Evolutionary conservation across 352 stramenopile species (phyloP), one percentile per base, ranked within the genome.

Genomic region (Phytophthora macrochlamydospora): DNA sequence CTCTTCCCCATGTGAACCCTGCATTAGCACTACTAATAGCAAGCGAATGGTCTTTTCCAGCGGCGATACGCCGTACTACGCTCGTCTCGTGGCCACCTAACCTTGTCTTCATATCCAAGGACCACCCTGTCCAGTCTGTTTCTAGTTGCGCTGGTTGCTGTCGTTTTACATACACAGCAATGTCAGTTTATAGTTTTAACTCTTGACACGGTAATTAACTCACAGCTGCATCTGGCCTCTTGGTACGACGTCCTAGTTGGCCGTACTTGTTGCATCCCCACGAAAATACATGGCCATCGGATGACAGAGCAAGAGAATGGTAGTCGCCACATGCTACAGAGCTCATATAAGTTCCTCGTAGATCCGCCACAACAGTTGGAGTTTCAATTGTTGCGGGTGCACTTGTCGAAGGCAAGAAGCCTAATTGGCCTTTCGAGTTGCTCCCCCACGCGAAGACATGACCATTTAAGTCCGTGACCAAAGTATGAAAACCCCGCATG

Each of bases 371-470:
- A 29, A 80, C 58, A 1, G 69, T 77, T 11, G 83, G 81, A 5
- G 50, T 68, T 13, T 69, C 65, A 32, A 85, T 51, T 24, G 55
- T 64, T 38, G 65, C 73, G 32, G 59, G 48, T 7, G 75, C 52
- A 1, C 62, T 32, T 12, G 48, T 31, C 32, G 72, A 49, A 8
- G 63, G 71, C 8, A 81, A 33, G 53, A 88, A 81, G 8, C 79
- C 79, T 9, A 91, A 53, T 37, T 89, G 83, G 1, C 79, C 78
- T 45, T 64, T 72, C 0, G 80, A 64, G 52, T 91, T 90, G 44
- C 72, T 84, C 28, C 86, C 85, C 86, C 83, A 94, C 2, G 80
- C 75, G 58, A 81, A 92, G 6, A 94, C 81, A 56, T 92, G 83
- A 18, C 83, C 86, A 50, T 94, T 90, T 11, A 92, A 30, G 58